phyloP scores from a whole-genome alignment of 257 asterid genomes.

The Paraleonurus japonicus region DNA sequence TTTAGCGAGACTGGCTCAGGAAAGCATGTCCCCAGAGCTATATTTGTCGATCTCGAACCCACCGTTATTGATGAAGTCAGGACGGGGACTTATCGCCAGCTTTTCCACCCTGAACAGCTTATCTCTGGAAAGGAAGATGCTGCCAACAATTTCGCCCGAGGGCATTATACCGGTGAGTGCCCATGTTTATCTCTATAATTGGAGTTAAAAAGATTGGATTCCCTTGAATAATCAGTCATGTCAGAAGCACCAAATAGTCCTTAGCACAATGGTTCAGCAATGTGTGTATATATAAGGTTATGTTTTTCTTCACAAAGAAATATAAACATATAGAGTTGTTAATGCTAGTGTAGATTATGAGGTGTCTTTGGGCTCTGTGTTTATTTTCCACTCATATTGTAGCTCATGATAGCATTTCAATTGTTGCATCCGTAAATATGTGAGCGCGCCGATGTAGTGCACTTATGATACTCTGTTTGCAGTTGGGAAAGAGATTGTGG shows the following conservation, averaged over 20 bases:
- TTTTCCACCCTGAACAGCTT: conserved; percentile 55
- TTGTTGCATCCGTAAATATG: conserved; percentile 7
- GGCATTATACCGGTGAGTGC: conserved; percentile 42
- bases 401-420: background rate
- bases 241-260: background rate
- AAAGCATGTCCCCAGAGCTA: conserved; percentile 52
- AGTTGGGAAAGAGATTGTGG: conserved; percentile 75
- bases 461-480: conserved; percentile 17
- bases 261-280: background rate
- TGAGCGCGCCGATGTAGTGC: background rate
- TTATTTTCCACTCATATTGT: background rate
- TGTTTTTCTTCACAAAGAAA: background rate
- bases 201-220: background rate
- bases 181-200: conserved; percentile 7
- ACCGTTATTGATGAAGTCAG: conserved; percentile 50
- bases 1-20: conserved; percentile 52
- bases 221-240: background rate
- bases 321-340: background rate
- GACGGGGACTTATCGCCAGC: conserved; percentile 49
- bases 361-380: background rate
- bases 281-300: background rate
- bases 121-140: conserved; percentile 57
- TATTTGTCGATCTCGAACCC: conserved; percentile 52
- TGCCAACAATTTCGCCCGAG: conserved; percentile 50
- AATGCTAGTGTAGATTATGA: background rate